A percentile compares a stretch with the other conserved stretches of the same genome.
Evolutionary conservation across 208 protist species (phyloP).

Genomic region (Leishmania braziliensis): DNA sequence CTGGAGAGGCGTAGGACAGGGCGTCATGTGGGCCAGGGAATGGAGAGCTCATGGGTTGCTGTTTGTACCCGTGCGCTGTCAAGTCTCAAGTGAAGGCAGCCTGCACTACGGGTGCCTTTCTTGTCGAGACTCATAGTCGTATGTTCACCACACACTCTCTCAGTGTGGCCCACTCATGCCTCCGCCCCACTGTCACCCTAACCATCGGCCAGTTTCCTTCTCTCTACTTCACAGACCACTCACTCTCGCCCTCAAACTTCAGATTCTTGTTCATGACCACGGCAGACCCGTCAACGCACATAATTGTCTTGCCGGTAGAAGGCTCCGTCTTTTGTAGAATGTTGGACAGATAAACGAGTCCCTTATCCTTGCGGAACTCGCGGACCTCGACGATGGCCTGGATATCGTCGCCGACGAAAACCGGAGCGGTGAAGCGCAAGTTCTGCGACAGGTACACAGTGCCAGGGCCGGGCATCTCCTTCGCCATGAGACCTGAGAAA

Average conservation of each 20-base stretch:
- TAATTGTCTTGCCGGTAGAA: conserved; percentile 43
- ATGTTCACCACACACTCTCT: background rate
- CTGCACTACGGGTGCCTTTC: background rate
- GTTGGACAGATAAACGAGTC: conserved; percentile 67
- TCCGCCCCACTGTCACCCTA: background rate
- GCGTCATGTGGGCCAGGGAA: background rate
- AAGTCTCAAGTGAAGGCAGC: background rate
- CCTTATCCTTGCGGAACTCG: conserved; percentile 70
- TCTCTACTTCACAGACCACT: conserved; percentile 57
- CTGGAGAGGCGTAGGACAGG: background rate
- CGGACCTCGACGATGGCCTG: conserved; percentile 61
- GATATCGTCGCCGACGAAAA: conserved; percentile 81
- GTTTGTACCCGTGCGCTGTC: background rate
- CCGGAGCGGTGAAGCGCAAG: conserved; percentile 71
- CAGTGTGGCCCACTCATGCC: background rate
- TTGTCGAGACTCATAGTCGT: background rate
- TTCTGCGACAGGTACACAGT: conserved; percentile 88
- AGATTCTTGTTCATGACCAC: conserved; percentile 86
- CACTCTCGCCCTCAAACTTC: conserved; percentile 79
- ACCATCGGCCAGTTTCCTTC: background rate
- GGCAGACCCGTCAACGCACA: conserved; percentile 76
- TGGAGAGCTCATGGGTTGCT: background rate
- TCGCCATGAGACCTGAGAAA: conserved; percentile 82
- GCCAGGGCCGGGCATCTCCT: conserved; percentile 75
- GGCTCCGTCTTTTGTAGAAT: conserved; percentile 57